Conservation (phyloP, 1,139 yeast genomes). For the Tardiomyces blankii region DNA sequence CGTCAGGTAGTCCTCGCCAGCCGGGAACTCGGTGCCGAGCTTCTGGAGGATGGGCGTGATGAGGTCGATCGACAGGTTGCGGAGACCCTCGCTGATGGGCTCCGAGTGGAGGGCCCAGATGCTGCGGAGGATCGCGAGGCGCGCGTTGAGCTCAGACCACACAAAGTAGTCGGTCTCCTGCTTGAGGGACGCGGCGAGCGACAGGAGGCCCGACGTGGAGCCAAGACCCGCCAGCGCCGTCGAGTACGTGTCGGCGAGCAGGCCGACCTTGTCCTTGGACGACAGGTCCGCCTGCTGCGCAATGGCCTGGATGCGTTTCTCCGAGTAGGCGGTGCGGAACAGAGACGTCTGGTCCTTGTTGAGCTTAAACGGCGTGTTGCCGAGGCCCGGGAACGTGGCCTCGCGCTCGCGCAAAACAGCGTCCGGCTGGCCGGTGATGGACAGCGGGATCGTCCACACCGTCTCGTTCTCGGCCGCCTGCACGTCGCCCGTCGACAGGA, state of each 20-base stretch:
- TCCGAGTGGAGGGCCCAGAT: conserved; percentile 56
- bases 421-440: conserved; percentile 47
- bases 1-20: conserved; percentile 53
- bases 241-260: conserved; percentile 50
- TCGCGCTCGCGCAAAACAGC: conserved; percentile 47
- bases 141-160: conserved; percentile 49
- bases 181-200: conserved; percentile 33
- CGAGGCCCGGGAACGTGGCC: conserved; percentile 31
- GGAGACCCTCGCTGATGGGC: conserved; percentile 43
- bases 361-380: conserved; percentile 42
- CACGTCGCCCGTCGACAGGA: conserved; percentile 69
- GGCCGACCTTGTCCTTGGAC: conserved; percentile 77
- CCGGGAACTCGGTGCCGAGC: conserved; percentile 60
- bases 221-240: conserved; percentile 38
- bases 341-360: conserved; percentile 80
- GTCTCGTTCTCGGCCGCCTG: conserved; percentile 58
- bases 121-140: conserved; percentile 33
- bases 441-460: conserved; percentile 76
- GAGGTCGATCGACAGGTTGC: conserved; percentile 47
- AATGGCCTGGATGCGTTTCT: conserved; percentile 63
- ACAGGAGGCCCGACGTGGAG: conserved; percentile 40
- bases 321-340: conserved; percentile 68
- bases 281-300: conserved; percentile 42
- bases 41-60: conserved; percentile 46
- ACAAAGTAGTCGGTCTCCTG: conserved; percentile 46